Evolutionary conservation across 2,329 filamentous ascomycete genomes (phyloP).

Genomic region (Fusarium sp.): DNA sequence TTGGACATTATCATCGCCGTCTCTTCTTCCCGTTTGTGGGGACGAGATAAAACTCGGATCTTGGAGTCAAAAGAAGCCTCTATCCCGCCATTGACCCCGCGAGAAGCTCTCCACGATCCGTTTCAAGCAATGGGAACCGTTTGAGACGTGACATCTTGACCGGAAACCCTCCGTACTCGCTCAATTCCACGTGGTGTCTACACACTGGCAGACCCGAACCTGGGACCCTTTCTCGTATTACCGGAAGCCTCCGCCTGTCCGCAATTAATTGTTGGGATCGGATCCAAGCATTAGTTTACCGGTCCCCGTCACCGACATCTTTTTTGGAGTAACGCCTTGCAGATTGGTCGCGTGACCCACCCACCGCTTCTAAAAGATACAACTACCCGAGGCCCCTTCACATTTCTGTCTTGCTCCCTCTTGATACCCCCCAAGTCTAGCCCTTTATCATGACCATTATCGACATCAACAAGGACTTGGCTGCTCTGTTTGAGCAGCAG

Average conservation of each 20-base stretch:
- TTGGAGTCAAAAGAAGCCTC: conserved; percentile 9
- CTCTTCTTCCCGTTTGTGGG: conserved; percentile 3
- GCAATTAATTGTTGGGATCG: conserved; percentile 36
- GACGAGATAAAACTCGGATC: conserved; percentile 7
- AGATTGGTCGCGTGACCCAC: conserved; percentile 46
- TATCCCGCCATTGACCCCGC: conserved; percentile 29
- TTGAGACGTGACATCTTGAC: conserved; percentile 18
- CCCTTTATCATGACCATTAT: conserved; percentile 68
- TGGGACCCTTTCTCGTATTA: conserved; percentile 1
- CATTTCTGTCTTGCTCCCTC: conserved; percentile 6
- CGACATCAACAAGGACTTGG: conserved; percentile 78
- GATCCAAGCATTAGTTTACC: conserved; percentile 14
- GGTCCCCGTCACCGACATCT: conserved; percentile 39
- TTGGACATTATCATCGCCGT: neutral
- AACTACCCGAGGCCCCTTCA: conserved; percentile 7
- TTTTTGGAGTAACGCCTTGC: conserved; percentile 33
- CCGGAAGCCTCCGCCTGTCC: conserved; percentile 29
- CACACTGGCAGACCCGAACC: neutral
- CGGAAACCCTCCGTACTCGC: neutral
- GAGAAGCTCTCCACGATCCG: conserved; percentile 7
- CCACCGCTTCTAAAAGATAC: conserved; percentile 29
- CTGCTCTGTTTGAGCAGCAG: conserved; percentile 77
- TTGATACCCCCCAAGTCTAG: conserved; percentile 3
- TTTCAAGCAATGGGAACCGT: conserved; percentile 19
- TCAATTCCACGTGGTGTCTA: neutral